phyloP scores from a whole-genome alignment of 2,329 filamentous ascomycete genomes.

The Fusarium hainanense region DNA sequence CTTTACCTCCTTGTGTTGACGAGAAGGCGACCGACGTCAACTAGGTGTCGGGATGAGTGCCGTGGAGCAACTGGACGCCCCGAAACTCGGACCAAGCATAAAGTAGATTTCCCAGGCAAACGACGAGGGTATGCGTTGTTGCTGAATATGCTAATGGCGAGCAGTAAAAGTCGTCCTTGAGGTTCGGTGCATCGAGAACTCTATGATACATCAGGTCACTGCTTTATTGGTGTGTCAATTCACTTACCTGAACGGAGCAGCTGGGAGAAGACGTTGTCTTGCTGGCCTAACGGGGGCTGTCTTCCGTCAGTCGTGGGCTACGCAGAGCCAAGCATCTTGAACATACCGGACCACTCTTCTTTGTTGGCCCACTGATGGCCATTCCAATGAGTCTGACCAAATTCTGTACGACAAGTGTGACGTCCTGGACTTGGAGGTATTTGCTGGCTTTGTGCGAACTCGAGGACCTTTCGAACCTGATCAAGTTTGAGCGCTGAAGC shows the following conservation, averaged over 20 bases:
- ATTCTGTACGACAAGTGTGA: neutral
- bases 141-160: conserved; percentile 87
- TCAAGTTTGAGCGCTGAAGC: conserved; percentile 86
- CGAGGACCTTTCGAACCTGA: conserved; percentile 72
- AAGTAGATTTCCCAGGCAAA: conserved; percentile 81
- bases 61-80: conserved; percentile 66
- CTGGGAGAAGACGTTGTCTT: conserved; percentile 65
- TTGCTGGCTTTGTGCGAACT: conserved; percentile 54
- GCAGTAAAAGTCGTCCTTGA: conserved; percentile 97
- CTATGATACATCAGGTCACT: conserved; percentile 56
- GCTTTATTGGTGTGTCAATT: neutral
- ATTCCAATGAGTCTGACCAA: conserved; percentile 42
- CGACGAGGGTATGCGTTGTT: conserved; percentile 79
- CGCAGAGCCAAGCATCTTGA: neutral
- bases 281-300: conserved; percentile 31
- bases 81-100: conserved; percentile 88
- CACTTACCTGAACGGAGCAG: conserved; percentile 78
- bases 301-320: conserved; percentile 8
- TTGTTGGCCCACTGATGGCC: conserved; percentile 42
- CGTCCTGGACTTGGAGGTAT: conserved; percentile 11
- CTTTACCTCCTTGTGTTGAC: conserved; percentile 76
- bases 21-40: conserved; percentile 93
- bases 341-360: conserved; percentile 26
- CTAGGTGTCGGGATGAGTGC: conserved; percentile 53
- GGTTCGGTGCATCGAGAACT: conserved; percentile 86